Base-by-base conservation (phyloP, 2,329 filamentous ascomycete genomes). In the Trichothecium sympodiale region DNA sequence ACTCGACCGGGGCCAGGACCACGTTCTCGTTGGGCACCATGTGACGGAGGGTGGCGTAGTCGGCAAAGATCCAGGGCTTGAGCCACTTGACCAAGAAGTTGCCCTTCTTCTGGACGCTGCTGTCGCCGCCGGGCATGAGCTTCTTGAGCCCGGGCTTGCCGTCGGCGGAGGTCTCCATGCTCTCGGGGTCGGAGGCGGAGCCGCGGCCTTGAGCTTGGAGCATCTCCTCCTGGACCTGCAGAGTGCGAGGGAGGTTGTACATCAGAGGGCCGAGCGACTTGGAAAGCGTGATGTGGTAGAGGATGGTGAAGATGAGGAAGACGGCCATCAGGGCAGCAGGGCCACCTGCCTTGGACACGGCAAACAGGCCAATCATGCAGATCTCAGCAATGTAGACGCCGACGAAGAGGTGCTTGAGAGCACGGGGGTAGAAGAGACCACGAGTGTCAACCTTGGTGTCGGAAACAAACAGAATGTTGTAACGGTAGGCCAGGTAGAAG, bases 391-490 rank as follows among this genome's bases (percentile, higher is more conserved):
- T 63, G 57, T 94, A 94, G 33, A 91, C 67, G 35, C 87, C 86
- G 3, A 79, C 74, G 30, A 89, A 75, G 23, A 91, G 71, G 42
- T 96, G 88, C 64, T 94, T 85, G 30, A 96, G 69, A 5, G 85
- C 88, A 17, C 85, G 82, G 2, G 86, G 82, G 53, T 94, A 96
- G 49, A 86, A 78, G 16, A 89, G 76, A 33, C 91, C 89, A 50
- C 85, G 85, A 33, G 87, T 94, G 52, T 96, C 88, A 43, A 94
- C 77, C 42, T 77, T 67, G 10, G 81, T 72, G 45, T 87, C 81
- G 33, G 76, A 80, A 12, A 91, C 83, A 54, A 84, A 94, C 16
- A 94, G 66, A 36, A 94, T 58, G 58, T 89, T 88, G 69, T 94
- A 94, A 27, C 83, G 75, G 63, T 87, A 94, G 36, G 84, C 82